Evolutionary conservation across 345 rosid species (phyloP), one percentile per base, ranked within the genome.

Genomic region (Chamaenerion angustifolium): DNA sequence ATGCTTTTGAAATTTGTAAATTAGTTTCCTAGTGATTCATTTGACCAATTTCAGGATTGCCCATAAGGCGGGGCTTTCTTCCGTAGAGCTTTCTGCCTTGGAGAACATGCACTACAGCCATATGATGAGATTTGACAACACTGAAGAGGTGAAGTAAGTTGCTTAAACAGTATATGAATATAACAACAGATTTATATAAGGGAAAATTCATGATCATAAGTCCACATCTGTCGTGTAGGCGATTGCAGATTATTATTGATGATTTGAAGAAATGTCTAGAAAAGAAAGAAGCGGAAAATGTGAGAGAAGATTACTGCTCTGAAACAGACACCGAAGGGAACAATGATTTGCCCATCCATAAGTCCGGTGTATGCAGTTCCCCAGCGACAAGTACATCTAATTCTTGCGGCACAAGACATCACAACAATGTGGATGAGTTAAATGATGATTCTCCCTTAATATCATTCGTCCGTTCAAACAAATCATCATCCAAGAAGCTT

Each of bases 71-170:
- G 79, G 82, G 18, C 78, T 77, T 62, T 81, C 79, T 45, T 63
- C 79, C 11, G 25, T 74, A 64, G 88, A 92, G 72, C 76, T 87
- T 68, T 62, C 78, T 56, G 96, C 96, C 42, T 66, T 92, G 47
- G 95, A 92, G 70, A 83, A 74, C 63, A 84, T 92, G 94, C 96
- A 87, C 56, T 92, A 92, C 52, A 82, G 82, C 79, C 76, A 84
- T 71, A 87, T 87, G 94, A 87, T 92, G 55, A 76, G 98, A 78
- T 82, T 87, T 79, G 81, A 79, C 68, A 70, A 92, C 67, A 63
- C 68, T 64, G 77, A 80, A 50, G 70, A 82, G 75, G 77, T 93
- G 64, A 92, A 95, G 98, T 87, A 73, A 68, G 48, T 3, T 8
- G 9, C 11, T 14, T 12, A 4, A 40, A 12, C 8, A 23, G 27